A percentile compares a stretch with the other conserved stretches of the same genome.
Conservation (phyloP, 441 rosid species). For the Pelargonium citronellum region DNA sequence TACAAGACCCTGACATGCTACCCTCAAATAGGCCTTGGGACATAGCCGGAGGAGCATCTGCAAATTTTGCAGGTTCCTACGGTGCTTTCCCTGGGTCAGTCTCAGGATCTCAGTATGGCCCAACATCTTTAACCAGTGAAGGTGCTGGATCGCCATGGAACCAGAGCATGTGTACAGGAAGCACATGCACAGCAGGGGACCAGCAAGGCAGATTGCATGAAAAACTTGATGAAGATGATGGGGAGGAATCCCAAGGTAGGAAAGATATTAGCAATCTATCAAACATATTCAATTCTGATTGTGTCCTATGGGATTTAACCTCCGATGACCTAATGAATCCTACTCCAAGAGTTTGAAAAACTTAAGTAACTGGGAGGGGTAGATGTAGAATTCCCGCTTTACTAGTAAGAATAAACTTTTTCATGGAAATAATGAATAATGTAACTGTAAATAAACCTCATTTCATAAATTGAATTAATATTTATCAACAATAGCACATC, state of each 20-base stretch:
- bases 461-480: slow-evolving; percentile 19
- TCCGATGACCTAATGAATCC: slow-evolving; percentile 50
- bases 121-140: slow-evolving; percentile 35
- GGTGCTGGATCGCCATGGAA: slow-evolving; percentile 52
- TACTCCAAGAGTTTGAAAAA: slow-evolving; percentile 22
- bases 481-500: slow-evolving; percentile 19
- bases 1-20: slow-evolving; percentile 46
- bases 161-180: slow-evolving; percentile 49
- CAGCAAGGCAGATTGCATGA: slow-evolving; percentile 33
- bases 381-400: slow-evolving; percentile 16
- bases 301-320: slow-evolving; percentile 55
- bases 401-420: slow-evolving; percentile 26
- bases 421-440: slow-evolving; percentile 13
- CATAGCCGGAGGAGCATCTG: slow-evolving; percentile 5
- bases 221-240: slow-evolving; percentile 26
- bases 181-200: slow-evolving; percentile 48
- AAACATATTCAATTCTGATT: slow-evolving; percentile 43
- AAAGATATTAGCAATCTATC: slow-evolving; percentile 38
- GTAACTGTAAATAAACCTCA: slow-evolving; percentile 31
- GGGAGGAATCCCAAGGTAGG: slow-evolving; percentile 36
- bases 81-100: slow-evolving; percentile 32
- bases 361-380: slow-evolving; percentile 6
- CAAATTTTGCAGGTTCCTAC: slow-evolving; percentile 8
- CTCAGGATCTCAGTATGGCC: slow-evolving; percentile 34
- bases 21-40: slow-evolving; percentile 38